These are phyloP conservation scores for Chlamydomonas sp. DNA, from an alignment of 139 green algal genomes.

Conservation along the genomic window DNA sequence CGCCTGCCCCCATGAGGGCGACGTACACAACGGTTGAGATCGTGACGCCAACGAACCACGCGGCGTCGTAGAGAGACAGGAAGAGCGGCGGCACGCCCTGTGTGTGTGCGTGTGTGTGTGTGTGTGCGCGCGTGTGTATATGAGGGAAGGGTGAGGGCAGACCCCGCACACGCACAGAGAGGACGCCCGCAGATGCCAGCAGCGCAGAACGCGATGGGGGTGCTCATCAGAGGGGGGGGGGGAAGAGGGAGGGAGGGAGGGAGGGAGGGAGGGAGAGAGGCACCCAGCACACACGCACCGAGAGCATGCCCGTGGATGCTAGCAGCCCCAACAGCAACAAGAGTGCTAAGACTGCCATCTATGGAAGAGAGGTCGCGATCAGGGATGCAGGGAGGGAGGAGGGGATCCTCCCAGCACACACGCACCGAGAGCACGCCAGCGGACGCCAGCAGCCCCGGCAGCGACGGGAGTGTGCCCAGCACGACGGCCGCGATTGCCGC, in stretches of 20 bases:
- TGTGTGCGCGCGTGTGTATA: slow-evolving; percentile 22
- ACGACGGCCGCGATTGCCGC: slow-evolving; percentile 24
- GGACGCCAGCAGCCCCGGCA: slow-evolving; percentile 51
- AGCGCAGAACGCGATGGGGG: too few relatives aligned
- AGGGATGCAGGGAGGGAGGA: slow-evolving; percentile 12
- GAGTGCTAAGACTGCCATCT: too few relatives aligned
- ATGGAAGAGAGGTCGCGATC: too few relatives aligned
- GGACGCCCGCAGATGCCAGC: slow-evolving; percentile 6
- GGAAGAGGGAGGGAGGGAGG: too few relatives aligned
- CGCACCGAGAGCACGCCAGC: slow-evolving; percentile 21
- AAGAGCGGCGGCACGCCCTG: slow-evolving; percentile 39
- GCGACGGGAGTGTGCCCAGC: slow-evolving; percentile 37
- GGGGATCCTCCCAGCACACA: slow-evolving; percentile 37
- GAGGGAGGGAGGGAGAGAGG: slow-evolving; percentile 21
- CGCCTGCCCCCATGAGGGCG: slow-evolving; percentile 34
- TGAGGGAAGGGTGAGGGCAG: slow-evolving; percentile 28
- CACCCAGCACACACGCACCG: slow-evolving; percentile 34
- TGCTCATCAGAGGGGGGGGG: too few relatives aligned
- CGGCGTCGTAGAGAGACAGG: slow-evolving; percentile 40
- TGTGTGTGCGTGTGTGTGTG: slow-evolving; percentile 10
- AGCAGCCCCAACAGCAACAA: too few relatives aligned
- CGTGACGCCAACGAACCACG: slow-evolving; percentile 62
- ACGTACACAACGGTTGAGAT: slow-evolving; percentile 41
- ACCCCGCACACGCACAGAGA: slow-evolving; percentile 31
- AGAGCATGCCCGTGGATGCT: slow-evolving; percentile 18